Evolutionary conservation across 2,329 filamentous ascomycete genomes (phyloP).

Genomic region (Periconia sp.): DNA sequence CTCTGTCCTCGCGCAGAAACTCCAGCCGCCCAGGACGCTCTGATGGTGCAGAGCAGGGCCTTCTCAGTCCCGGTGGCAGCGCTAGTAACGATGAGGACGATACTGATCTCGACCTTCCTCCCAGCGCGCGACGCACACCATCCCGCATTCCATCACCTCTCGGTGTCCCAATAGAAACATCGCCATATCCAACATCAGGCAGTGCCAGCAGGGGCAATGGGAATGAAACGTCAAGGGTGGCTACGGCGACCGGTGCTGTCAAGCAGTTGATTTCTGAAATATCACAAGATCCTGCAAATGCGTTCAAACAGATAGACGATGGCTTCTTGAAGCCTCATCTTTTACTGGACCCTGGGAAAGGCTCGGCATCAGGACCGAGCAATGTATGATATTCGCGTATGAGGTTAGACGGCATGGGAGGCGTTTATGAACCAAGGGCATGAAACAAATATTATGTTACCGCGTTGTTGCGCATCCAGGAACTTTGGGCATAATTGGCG

Average conservation of each 20-base stretch:
- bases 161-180: conserved; percentile 17
- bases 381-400: conserved; percentile 32
- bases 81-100: conserved; percentile 56
- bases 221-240: conserved; percentile 32
- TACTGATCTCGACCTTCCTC: conserved; percentile 62
- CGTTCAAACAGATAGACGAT: conserved; percentile 92
- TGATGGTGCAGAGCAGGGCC: conserved; percentile 55
- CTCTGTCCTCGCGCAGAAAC: conserved; percentile 54
- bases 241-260: conserved; percentile 76
- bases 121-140: conserved; percentile 54
- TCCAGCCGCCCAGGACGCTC: conserved; percentile 52
- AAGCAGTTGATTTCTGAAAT: conserved; percentile 76
- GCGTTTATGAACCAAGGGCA: conserved; percentile 16
- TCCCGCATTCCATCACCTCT: conserved; percentile 37
- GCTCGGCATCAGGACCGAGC: conserved; percentile 32
- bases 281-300: conserved; percentile 82
- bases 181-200: conserved; percentile 46
- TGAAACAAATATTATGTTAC: background rate
- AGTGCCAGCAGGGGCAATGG: conserved; percentile 18
- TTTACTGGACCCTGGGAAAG: conserved; percentile 67
- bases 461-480: conserved; percentile 3
- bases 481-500: background rate
- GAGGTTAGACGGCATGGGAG: conserved; percentile 13
- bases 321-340: conserved; percentile 93
- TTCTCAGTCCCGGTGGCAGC: conserved; percentile 53